Evolutionary conservation across 345 rosid genomes (phyloP).

Genomic region (Diplotaxis tenuifolia): DNA sequence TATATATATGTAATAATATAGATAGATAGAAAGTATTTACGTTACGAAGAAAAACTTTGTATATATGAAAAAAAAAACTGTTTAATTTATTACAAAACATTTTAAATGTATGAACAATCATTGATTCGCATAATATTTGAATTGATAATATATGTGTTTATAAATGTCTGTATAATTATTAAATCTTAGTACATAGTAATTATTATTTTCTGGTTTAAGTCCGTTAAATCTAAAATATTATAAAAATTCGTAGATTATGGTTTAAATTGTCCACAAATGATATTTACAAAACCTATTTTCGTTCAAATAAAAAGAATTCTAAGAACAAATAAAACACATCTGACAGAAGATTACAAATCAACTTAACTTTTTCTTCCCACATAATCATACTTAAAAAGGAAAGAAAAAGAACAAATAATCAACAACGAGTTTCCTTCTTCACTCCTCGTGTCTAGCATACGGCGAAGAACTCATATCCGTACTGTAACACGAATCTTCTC

Average conservation of each 20-base stretch:
- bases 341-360: background rate
- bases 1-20: too few relatives aligned
- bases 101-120: too few relatives aligned
- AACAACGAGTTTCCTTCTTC: slow-evolving; percentile 14
- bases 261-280: background rate
- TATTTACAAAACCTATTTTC: slow-evolving; percentile 22
- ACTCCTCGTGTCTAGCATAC: slow-evolving; percentile 30
- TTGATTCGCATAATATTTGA: too few relatives aligned
- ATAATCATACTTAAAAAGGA: background rate
- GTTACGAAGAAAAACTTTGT: too few relatives aligned
- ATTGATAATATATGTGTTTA: too few relatives aligned
- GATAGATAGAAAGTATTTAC: too few relatives aligned
- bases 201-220: background rate
- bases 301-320: background rate
- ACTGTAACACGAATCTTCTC: slow-evolving; percentile 89
- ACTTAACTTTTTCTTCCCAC: background rate
- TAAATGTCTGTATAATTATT: too few relatives aligned
- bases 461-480: slow-evolving; percentile 92
- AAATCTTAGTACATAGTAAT: too few relatives aligned
- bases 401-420: background rate
- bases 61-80: too few relatives aligned
- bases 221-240: background rate
- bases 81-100: too few relatives aligned
- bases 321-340: slow-evolving; percentile 13
- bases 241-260: background rate